phyloP scores from a whole-genome alignment of 2,329 filamentous ascomycete species.

The Hysterium pulicare region DNA sequence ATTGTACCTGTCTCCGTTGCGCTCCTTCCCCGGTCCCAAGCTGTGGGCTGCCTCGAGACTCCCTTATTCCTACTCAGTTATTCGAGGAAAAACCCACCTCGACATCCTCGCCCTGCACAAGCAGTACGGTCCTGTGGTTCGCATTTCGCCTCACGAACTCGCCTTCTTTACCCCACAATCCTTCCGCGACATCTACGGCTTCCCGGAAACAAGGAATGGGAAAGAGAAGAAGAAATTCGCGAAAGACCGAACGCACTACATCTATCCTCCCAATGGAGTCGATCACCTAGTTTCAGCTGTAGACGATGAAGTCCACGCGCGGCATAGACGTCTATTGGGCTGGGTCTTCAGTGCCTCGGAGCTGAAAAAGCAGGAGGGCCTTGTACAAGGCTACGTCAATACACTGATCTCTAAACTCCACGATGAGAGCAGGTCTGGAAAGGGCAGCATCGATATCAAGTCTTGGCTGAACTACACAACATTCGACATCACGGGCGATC shows the following conservation, averaged over 20 bases:
- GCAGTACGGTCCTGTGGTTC: conserved; percentile 41
- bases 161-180: conserved; percentile 40
- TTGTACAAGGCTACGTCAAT: conserved; percentile 13
- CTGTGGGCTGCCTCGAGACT: conserved; percentile 4
- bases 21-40: conserved; percentile 8
- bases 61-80: conserved; percentile 1
- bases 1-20: conserved; percentile 7
- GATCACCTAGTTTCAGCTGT: conserved; percentile 1
- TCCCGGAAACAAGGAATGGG: no score
- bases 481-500: conserved; percentile 22
- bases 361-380: conserved; percentile 11
- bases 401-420: conserved; percentile 6
- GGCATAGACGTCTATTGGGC: neutral
- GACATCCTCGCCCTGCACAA: neutral
- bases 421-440: neutral
- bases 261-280: conserved; percentile 14
- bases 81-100: neutral
- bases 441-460: conserved; percentile 6
- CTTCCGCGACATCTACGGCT: conserved; percentile 43
- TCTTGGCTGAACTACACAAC: conserved; percentile 21
- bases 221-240: conserved; percentile 11
- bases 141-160: conserved; percentile 47
- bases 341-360: conserved; percentile 16
- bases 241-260: conserved; percentile 15
- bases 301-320: neutral